phyloP scores from a whole-genome alignment of 305 asterid genomes.

The Plantago coronopus region DNA sequence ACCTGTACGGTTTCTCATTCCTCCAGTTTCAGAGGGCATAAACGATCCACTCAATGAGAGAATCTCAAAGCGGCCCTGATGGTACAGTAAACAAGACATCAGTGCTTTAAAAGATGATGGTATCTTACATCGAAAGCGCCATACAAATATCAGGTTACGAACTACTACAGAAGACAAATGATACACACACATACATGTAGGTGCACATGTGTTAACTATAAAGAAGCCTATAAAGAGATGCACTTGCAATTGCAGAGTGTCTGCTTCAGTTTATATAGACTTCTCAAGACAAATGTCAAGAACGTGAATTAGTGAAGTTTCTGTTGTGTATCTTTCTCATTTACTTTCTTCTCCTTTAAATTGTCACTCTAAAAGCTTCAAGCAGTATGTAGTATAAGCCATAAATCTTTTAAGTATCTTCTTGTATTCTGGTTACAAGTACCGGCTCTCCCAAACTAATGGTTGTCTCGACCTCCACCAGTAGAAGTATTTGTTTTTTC shows the following conservation, averaged over 20 bases:
- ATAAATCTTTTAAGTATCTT: too few relatives aligned
- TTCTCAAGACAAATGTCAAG: too few relatives aligned
- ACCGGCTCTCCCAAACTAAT: too few relatives aligned
- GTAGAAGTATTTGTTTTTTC: too few relatives aligned
- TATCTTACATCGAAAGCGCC: background rate
- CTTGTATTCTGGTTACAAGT: too few relatives aligned
- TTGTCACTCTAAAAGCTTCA: too few relatives aligned
- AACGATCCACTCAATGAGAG: conserved; percentile 72
- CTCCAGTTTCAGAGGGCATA: conserved; percentile 68
- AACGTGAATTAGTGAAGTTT: too few relatives aligned
- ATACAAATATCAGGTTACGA: background rate
- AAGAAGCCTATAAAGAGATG: too few relatives aligned
- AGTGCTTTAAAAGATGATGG: background rate
- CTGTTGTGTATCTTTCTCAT: too few relatives aligned
- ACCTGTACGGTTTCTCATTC: conserved; percentile 69
- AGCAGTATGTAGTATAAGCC: too few relatives aligned
- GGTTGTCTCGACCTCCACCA: too few relatives aligned
- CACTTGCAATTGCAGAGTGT: background rate
- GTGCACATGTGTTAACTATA: background rate
- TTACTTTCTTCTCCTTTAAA: too few relatives aligned
- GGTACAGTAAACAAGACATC: background rate
- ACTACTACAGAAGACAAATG: background rate
- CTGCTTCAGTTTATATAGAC: background rate
- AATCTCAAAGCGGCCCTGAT: conserved; percentile 79
- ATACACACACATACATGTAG: background rate